Evolutionary conservation across 2,329 filamentous ascomycete genomes (phyloP).

Genomic region (Scedosporium minutisporum): DNA sequence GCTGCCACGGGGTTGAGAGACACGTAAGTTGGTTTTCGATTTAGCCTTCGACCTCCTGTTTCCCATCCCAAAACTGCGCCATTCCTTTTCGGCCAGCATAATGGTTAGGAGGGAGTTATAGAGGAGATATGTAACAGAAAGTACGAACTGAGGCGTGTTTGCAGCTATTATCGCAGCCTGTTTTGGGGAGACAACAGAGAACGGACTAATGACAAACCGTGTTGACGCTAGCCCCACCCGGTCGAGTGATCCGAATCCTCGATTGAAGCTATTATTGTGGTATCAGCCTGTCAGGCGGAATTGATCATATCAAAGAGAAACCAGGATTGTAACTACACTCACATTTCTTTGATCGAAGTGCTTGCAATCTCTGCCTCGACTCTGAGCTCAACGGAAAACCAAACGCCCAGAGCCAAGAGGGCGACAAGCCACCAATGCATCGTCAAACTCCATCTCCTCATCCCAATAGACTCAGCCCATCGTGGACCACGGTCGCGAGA

Average conservation of each 20-base stretch:
- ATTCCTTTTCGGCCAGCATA: not conserved
- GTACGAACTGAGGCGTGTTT: not conserved
- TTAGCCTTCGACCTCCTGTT: not conserved
- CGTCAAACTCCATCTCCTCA: not conserved
- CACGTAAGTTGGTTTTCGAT: not conserved
- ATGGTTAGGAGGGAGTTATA: not conserved
- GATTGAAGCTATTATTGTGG: not conserved
- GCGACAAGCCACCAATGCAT: not conserved
- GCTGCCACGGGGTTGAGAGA: not conserved
- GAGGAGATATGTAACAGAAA: not conserved
- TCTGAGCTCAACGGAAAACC: not conserved
- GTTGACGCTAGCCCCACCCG: not conserved
- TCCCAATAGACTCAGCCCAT: not conserved
- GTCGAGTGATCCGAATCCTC: not conserved
- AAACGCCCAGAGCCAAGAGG: not conserved
- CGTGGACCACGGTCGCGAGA: not conserved
- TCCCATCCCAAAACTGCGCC: not conserved
- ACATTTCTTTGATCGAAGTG: not conserved
- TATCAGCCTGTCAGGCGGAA: not conserved
- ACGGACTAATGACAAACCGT: not conserved
- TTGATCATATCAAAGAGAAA: not conserved
- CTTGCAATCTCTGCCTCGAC: not conserved
- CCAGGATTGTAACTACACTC: not conserved
- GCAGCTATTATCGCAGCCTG: not conserved
- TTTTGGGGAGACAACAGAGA: not conserved